phyloP scores from a whole-genome alignment of 345 rosid genomes.

The Lumnitzera littorea region DNA sequence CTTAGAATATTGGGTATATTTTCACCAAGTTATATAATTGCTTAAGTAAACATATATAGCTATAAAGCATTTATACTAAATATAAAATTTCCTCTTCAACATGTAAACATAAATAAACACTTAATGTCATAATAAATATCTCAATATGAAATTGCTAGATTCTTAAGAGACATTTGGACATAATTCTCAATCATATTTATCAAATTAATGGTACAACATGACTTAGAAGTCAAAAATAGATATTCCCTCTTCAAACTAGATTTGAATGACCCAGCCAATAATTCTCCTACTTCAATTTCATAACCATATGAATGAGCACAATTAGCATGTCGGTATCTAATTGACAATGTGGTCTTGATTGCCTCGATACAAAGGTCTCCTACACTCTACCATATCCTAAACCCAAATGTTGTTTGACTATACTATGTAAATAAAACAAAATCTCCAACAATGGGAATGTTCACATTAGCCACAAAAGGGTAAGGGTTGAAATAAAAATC shows the following conservation, averaged over 20 bases:
- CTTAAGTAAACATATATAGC: too few species aligned
- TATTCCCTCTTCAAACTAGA: conserved; percentile 39
- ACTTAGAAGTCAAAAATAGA: conserved; percentile 50
- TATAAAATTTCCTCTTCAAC: too few species aligned
- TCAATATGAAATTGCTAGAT: conserved; percentile 45
- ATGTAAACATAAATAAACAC: too few species aligned
- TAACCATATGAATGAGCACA: conserved; percentile 61
- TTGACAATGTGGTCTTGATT: conserved; percentile 41
- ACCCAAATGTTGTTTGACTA: too few species aligned
- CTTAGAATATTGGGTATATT: too few species aligned
- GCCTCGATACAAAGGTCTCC: conserved; percentile 56
- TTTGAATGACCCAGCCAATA: conserved; percentile 35
- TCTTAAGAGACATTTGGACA: conserved; percentile 50
- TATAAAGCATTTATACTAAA: too few species aligned
- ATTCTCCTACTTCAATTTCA: conserved; percentile 55
- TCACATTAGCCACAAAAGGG: too few species aligned
- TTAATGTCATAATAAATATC: conserved; percentile 32
- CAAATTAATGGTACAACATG: conserved; percentile 52
- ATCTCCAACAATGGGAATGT: too few species aligned
- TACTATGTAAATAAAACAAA: too few species aligned
- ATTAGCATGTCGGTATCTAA: conserved; percentile 53
- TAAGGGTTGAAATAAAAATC: too few species aligned
- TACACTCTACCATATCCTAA: conserved; percentile 54
- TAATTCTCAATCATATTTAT: conserved; percentile 56
- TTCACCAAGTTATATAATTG: too few species aligned